phyloP scores from a whole-genome alignment of 805 yeast species.

The Yarrowia sp. region DNA sequence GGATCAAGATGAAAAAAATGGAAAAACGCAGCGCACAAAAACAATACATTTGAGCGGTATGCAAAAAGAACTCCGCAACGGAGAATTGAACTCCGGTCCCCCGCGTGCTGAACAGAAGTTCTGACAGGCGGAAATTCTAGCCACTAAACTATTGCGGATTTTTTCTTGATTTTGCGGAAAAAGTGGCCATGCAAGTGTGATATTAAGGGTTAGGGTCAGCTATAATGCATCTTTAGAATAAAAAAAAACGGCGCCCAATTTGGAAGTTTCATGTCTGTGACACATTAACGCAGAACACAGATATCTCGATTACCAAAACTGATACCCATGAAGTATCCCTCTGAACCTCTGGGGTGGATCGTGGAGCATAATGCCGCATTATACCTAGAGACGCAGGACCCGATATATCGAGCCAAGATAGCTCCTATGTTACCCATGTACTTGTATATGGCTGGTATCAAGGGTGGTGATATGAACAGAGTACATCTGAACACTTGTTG shows the following conservation, averaged over 20 bases:
- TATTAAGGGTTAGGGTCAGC: constrained; percentile 11
- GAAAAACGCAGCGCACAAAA: not conserved
- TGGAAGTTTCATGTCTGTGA: no score
- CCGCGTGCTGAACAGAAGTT: constrained; percentile 35
- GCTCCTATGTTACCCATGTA: not conserved
- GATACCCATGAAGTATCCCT: not conserved
- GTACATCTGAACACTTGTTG: constrained; percentile 13
- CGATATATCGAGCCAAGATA: not conserved
- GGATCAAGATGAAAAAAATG: not conserved
- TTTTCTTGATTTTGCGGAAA: not conserved
- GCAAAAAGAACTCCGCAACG: constrained; percentile 31
- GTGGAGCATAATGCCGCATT: constrained; percentile 14
- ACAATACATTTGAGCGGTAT: not conserved
- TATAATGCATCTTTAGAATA: not conserved
- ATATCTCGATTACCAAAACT: not conserved
- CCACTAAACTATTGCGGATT: constrained; percentile 51
- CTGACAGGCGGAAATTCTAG: constrained; percentile 53
- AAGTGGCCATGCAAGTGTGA: not conserved
- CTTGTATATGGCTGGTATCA: not conserved
- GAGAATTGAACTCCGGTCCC: constrained; percentile 38
- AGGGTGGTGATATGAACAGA: not conserved
- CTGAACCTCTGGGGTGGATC: constrained; percentile 14
- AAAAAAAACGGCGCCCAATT: not conserved
- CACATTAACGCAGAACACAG: not conserved
- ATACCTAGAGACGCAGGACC: not conserved